Evolutionary conservation across 1,284 basidiomycete species (phyloP).

Genomic region (Spongiforma sp.): DNA sequence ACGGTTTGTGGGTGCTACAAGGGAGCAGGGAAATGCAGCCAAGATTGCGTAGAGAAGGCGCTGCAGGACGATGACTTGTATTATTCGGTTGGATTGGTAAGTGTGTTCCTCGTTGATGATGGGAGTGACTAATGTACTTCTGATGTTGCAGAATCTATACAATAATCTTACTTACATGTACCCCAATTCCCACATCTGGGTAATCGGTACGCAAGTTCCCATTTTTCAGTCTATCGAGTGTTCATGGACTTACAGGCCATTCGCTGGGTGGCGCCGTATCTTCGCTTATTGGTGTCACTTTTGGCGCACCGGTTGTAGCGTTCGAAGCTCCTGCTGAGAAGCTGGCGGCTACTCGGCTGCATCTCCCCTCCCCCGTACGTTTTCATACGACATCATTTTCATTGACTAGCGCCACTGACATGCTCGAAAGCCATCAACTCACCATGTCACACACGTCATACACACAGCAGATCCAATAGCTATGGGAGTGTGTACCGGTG

Average conservation of each 20-base stretch:
- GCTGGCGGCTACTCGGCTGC: constrained; percentile 76
- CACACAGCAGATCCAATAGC: constrained; percentile 77
- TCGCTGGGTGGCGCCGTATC: constrained; percentile 85
- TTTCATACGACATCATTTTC: neutral
- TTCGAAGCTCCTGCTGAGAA: constrained; percentile 86
- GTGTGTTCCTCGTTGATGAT: constrained; percentile 22
- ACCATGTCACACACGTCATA: constrained; percentile 72
- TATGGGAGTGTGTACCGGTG: constrained; percentile 66
- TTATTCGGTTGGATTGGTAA: constrained; percentile 71
- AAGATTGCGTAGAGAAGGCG: constrained; percentile 75
- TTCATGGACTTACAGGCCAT: constrained; percentile 47
- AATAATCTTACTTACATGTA: constrained; percentile 85
- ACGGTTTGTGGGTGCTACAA: constrained; percentile 86
- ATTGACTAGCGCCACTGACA: neutral
- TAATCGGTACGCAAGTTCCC: constrained; percentile 48
- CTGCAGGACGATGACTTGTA: constrained; percentile 82
- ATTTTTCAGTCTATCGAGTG: neutral
- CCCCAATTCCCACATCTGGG: constrained; percentile 83
- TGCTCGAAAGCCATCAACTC: constrained; percentile 51
- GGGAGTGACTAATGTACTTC: neutral
- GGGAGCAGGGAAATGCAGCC: constrained; percentile 71
- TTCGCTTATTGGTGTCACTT: constrained; percentile 79
- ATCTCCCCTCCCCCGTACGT: constrained; percentile 67
- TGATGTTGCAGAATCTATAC: constrained; percentile 62
- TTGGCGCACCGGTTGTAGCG: constrained; percentile 83